Evolutionary conservation across 1,284 basidiomycete species (phyloP), one percentile per base, ranked within the genome.

Genomic region (Trametes polyzona): DNA sequence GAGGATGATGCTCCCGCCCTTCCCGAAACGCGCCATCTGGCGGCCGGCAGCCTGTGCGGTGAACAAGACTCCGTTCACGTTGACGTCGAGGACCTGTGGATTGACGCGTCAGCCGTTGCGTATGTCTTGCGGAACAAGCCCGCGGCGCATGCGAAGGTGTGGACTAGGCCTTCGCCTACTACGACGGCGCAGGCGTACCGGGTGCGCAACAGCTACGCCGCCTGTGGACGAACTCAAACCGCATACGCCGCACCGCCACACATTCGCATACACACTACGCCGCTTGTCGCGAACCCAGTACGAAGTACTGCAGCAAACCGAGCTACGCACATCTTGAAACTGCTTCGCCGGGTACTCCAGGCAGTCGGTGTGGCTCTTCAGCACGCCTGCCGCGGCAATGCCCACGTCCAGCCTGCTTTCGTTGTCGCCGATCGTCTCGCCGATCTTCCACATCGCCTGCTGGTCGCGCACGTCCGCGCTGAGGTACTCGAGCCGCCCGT

Each of bases 31-130:
- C 17, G 70, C 76, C 89, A 92, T 93, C 72, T 90, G 84, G 55
- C 84, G 78, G 7, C 90, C 92, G 10, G 87, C 91, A 0, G 89
- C 89, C 69, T 92, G 90, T 7, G 90, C 89, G 8, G 90, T 90
- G 67, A 86, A 87, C 60, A 93, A 73, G 27, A 90, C 90, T 1
- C 92, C 92, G 52, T 83, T 86, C 39, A 85, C 82, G 73, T 95
- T 94, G 55, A 95, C 83, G 55, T 83, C 82, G 67, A 90, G 73
- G 42, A 94, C 85, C 86, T 87, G 58, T 27, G 29, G 16, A 40
- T 8, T 16, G 44, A 24, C 49, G 43, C 44, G 50, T 57, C 44
- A 52, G 50, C 12, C 4, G 27, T 37, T 10, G 35, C 14, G 30
- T 10, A 27, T 27, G 33, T n/a, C 8, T 12, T 19, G 35, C 10